Evolutionary conservation across 2,329 filamentous ascomycete genomes (phyloP), one percentile per base, ranked within the genome.

Genomic region (Fusarium miscanthi): DNA sequence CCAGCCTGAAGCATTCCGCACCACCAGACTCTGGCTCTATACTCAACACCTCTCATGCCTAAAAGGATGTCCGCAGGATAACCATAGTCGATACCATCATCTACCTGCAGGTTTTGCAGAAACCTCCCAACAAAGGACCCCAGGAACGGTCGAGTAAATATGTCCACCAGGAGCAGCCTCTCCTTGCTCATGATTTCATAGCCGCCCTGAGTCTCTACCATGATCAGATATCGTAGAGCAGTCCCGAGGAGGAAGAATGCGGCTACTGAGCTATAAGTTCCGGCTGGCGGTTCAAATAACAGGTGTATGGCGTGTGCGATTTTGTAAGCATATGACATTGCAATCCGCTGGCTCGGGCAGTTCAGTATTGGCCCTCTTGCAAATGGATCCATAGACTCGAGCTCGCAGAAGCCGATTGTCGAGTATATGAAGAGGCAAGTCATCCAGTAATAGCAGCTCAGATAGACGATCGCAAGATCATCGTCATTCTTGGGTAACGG

Each of bases 371-470:
- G 14, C 0, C 14, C 21, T 25, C 43, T 13, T 3, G 1, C 5
- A 5, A 33, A 19, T 8, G 2, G 0, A 0, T 30, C 8, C 5
- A 33, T 13, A 0, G 5, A 37, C 13, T 70, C 54, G 1, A 61
- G 45, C 27, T 70, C 60, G n/a, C 54, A 70, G 9, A 66, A 70
- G 1, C 66, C 60, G 8, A 61, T n/a, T 8, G 49, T 61, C 2
- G 67, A 70, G 17, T 66, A 56, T 7, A 70, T 6, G 4, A 70
- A 21, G 1, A 70, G 49, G 8, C 66, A 70, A 6, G 49, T 42
- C 67, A 66, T 70, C 67, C 67, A 70, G n/a, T 70, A 66, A 0
- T 30, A 61, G 3, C 66, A 60, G 4, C 66, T 70, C 17, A 70
- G 33, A 9, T 70, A 70, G 3, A 66, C 13, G 0, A 40, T 4